Conservation (phyloP, 441 rosid species). For the Arabidopsis lyrata region DNA sequence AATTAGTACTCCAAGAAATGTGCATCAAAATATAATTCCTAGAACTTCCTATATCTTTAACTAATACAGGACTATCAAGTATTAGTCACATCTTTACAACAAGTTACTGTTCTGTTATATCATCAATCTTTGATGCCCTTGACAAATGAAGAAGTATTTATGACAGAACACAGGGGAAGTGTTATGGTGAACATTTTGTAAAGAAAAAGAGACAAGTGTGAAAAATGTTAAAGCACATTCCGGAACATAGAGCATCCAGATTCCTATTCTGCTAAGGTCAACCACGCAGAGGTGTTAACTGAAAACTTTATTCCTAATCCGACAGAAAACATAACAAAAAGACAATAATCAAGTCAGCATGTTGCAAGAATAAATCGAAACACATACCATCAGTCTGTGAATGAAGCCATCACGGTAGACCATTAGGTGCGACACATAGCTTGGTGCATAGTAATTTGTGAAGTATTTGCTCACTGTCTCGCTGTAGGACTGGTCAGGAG, state of each 20-base stretch:
- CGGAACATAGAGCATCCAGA: slow-evolving; percentile 1
- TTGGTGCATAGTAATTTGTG: slow-evolving; percentile 70
- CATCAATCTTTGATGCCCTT: neutral
- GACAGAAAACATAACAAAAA: slow-evolving; percentile 14
- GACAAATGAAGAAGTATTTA: slow-evolving; percentile 10
- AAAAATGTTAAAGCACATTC: neutral
- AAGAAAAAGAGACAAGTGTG: neutral
- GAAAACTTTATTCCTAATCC: neutral
- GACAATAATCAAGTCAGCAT: slow-evolving; percentile 25
- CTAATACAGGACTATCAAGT: neutral
- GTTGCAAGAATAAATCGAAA: slow-evolving; percentile 26
- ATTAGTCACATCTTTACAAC: neutral
- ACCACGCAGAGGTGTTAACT: neutral
- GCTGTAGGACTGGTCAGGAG: slow-evolving; percentile 67
- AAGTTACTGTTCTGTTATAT: neutral
- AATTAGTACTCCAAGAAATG: slow-evolving; percentile 12
- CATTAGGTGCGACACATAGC: slow-evolving; percentile 89
- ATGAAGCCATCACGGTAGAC: slow-evolving; percentile 70
- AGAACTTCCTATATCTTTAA: slow-evolving; percentile 6
- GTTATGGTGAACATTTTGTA: neutral
- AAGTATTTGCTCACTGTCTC: slow-evolving; percentile 75
- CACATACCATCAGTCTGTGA: slow-evolving; percentile 79
- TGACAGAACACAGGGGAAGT: slow-evolving; percentile 1
- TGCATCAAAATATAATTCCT: slow-evolving; percentile 5
- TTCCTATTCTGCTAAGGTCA: slow-evolving; percentile 17